Evolutionary conservation across 1,284 basidiomycete genomes (phyloP).

Genomic region (Boletus smithii): DNA sequence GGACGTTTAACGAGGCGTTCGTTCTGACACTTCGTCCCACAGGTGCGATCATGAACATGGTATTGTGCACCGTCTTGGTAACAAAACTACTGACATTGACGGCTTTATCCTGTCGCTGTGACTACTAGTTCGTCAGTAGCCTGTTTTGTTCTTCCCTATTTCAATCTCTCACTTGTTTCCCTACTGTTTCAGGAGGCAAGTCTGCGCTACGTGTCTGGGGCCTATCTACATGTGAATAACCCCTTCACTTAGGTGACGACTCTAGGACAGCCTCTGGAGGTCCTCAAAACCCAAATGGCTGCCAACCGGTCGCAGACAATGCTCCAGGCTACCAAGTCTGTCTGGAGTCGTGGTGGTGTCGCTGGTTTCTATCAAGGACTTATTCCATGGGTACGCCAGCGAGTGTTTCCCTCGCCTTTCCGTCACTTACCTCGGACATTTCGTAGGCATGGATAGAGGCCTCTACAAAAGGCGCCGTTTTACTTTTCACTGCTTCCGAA

Average conservation of each 20-base stretch:
- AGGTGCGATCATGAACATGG: constrained; percentile 98
- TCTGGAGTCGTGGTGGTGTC: constrained; percentile 90
- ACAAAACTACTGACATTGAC: constrained; percentile 9
- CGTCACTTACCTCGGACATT: constrained; percentile 10
- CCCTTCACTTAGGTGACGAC: constrained; percentile 75
- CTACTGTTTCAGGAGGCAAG: constrained; percentile 44
- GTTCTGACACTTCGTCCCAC: constrained; percentile 21
- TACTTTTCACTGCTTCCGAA: constrained; percentile 95
- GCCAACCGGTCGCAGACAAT: constrained; percentile 90
- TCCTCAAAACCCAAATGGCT: constrained; percentile 98
- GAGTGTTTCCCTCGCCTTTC: background rate
- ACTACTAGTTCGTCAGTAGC: constrained; percentile 27
- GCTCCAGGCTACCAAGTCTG: constrained; percentile 79
- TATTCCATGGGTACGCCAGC: constrained; percentile 86
- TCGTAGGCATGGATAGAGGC: constrained; percentile 97
- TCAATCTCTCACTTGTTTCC: constrained; percentile 17
- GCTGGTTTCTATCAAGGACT: constrained; percentile 96
- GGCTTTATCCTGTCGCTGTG: background rate
- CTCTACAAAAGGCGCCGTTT: constrained; percentile 95
- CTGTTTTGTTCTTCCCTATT: constrained; percentile 12
- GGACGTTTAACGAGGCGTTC: constrained; percentile 6
- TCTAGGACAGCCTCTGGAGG: constrained; percentile 96
- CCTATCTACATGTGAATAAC: constrained; percentile 5
- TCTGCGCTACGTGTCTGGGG: constrained; percentile 8
- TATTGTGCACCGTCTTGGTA: constrained; percentile 33